Percentiles rank a stretch among this genome's conserved stretches.
Evolutionary conservation across 768 basidiomycete species (phyloP).

Genomic region (Pleurotus sapidus): DNA sequence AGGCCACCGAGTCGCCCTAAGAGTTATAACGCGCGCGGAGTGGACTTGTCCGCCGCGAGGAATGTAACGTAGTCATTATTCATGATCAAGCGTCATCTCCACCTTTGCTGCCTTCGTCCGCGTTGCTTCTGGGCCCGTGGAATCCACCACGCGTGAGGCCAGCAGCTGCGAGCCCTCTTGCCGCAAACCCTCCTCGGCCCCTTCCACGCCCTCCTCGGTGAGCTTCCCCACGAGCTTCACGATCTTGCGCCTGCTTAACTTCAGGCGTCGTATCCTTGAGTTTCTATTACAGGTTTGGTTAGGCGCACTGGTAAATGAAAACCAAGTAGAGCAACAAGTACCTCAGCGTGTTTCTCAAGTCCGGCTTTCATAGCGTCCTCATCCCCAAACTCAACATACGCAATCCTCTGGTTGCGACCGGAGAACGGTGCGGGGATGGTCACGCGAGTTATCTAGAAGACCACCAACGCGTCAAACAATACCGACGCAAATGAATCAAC

Average conservation of each 20-base stretch:
- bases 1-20: no score
- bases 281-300: conserved; percentile 42
- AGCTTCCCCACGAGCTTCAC: conserved; percentile 41
- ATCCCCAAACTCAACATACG: conserved; percentile 88
- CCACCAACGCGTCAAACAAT: conserved; percentile 3
- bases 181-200: conserved; percentile 56
- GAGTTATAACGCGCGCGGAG: no score
- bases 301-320: background rate
- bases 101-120: conserved; percentile 6
- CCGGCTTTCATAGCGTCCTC: conserved; percentile 84
- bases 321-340: conserved; percentile 27
- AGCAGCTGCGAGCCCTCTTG: conserved; percentile 65
- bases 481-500: background rate
- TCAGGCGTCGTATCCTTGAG: conserved; percentile 64
- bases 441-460: conserved; percentile 62
- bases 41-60: no score
- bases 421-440: conserved; percentile 48
- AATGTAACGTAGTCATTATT: no score
- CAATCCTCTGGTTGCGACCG: conserved; percentile 56
- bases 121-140: conserved; percentile 1
- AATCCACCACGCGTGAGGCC: conserved; percentile 46
- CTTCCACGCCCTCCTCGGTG: conserved; percentile 50
- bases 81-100: conserved; percentile 3
- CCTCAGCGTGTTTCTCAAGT: conserved; percentile 71
- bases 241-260: conserved; percentile 69